phyloP scores from a whole-genome alignment of 192 early-diverging fungal genomes.

The Backusella mclennaniae region DNA sequence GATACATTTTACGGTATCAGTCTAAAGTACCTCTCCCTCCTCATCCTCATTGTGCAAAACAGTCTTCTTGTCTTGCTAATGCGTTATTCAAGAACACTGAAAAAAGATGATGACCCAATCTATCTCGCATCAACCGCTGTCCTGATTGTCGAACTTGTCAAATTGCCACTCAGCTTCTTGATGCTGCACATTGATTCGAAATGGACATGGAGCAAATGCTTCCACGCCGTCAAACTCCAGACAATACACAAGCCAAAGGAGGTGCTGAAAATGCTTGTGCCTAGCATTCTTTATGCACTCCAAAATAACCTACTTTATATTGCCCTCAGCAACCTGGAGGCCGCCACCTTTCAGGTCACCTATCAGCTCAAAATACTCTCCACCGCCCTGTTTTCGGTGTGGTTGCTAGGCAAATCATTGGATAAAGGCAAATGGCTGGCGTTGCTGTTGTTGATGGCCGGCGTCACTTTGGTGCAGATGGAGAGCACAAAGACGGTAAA shows the following conservation, averaged over 20 bases:
- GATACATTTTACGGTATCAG: not conserved
- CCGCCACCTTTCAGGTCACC: conserved; percentile 86
- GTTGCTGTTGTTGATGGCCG: conserved; percentile 71
- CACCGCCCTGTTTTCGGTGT: conserved; percentile 80
- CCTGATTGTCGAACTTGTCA: conserved; percentile 81
- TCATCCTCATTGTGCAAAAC: conserved; percentile 89
- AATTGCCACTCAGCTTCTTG: conserved; percentile 58
- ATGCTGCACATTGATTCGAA: conserved; percentile 30
- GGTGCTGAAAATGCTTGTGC: conserved; percentile 70
- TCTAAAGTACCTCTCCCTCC: conserved; percentile 76
- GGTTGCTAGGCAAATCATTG: conserved; percentile 65
- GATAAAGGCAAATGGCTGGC: conserved; percentile 67
- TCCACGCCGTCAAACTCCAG: conserved; percentile 37
- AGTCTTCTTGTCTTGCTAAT: conserved; percentile 83
- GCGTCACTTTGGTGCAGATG: conserved; percentile 80
- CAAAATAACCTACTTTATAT: conserved; percentile 89
- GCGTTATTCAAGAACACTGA: conserved; percentile 76
- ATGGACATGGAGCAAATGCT: not conserved
- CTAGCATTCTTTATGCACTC: conserved; percentile 74
- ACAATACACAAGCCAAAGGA: conserved; percentile 62
- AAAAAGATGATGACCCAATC: conserved; percentile 49
- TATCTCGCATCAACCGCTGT: conserved; percentile 94
- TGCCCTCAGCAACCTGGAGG: conserved; percentile 76
- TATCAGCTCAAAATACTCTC: conserved; percentile 92
- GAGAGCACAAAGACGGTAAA: conserved; percentile 34